Evolutionary conservation across 1,284 basidiomycete species (phyloP).

Genomic region (Schizophyllum commune): DNA sequence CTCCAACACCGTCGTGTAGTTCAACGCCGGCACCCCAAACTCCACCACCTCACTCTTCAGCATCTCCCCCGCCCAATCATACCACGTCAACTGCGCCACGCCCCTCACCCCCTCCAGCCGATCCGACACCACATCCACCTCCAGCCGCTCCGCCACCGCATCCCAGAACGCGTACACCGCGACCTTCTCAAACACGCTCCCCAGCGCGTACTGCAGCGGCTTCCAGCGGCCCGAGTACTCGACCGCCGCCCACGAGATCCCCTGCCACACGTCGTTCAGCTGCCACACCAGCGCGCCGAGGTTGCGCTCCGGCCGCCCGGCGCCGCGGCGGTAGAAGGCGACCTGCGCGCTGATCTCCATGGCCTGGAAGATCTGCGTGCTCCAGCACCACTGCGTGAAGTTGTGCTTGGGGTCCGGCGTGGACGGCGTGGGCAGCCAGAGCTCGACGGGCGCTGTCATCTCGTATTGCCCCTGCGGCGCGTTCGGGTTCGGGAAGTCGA

Average conservation of each 20-base stretch:
- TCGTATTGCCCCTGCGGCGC: slow-evolving; percentile 46
- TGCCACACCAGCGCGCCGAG: slow-evolving; percentile 57
- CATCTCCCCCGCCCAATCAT: slow-evolving; percentile 43
- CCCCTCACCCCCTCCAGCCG: slow-evolving; percentile 42
- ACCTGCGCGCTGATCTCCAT: slow-evolving; percentile 56
- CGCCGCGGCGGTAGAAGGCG: slow-evolving; percentile 51
- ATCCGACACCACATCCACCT: slow-evolving; percentile 45
- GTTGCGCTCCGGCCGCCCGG: slow-evolving; percentile 50
- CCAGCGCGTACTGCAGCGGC: slow-evolving; percentile 46
- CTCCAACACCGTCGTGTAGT: slow-evolving; percentile 39
- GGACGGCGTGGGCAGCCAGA: slow-evolving; percentile 47
- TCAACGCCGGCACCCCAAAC: slow-evolving; percentile 40
- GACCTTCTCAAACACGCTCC: slow-evolving; percentile 39
- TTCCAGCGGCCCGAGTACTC: slow-evolving; percentile 62
- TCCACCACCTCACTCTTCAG: slow-evolving; percentile 29
- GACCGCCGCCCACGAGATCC: slow-evolving; percentile 50
- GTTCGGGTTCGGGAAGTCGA: slow-evolving; percentile 53
- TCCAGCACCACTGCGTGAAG: slow-evolving; percentile 56
- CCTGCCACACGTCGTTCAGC: slow-evolving; percentile 65
- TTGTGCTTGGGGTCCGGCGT: slow-evolving; percentile 46
- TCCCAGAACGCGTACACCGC: slow-evolving; percentile 50
- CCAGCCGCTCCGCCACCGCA: slow-evolving; percentile 36
- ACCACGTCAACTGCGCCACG: slow-evolving; percentile 47
- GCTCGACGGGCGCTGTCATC: slow-evolving; percentile 43
- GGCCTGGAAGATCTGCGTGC: slow-evolving; percentile 49